phyloP scores from a whole-genome alignment of 352 stramenopile species.

The Globisporangium polare region DNA sequence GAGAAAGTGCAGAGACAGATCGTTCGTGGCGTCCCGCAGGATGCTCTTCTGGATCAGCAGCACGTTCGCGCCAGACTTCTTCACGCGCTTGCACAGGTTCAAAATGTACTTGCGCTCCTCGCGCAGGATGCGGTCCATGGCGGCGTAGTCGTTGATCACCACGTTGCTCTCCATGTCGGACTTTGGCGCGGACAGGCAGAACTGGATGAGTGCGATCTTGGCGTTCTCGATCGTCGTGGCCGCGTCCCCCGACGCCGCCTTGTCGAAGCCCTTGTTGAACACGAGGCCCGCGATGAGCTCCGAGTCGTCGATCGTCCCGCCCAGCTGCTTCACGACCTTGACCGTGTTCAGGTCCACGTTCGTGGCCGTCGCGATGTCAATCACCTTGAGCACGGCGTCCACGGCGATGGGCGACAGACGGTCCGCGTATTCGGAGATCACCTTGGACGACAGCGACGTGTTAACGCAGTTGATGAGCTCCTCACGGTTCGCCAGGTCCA shows the following conservation, averaged over 20 bases:
- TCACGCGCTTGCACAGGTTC: slow-evolving; percentile 96
- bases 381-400: slow-evolving; percentile 96
- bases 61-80: slow-evolving; percentile 98
- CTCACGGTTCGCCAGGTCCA: slow-evolving; percentile 93
- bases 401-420: slow-evolving; percentile 97
- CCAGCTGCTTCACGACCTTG: slow-evolving; percentile 97
- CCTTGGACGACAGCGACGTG: slow-evolving; percentile 98
- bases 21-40: slow-evolving; percentile 98
- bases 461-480: slow-evolving; percentile 97
- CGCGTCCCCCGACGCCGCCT: slow-evolving; percentile 49
- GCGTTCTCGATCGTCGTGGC: slow-evolving; percentile 94
- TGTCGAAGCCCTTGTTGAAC: slow-evolving; percentile 95
- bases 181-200: slow-evolving; percentile 98
- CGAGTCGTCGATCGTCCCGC: slow-evolving; percentile 99
- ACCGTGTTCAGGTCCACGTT: slow-evolving; percentile 98
- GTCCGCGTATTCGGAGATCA: slow-evolving; percentile 97
- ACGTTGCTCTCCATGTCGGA: slow-evolving; percentile 99
- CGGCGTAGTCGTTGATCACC: slow-evolving; percentile 99
- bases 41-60: slow-evolving; percentile 99
- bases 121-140: slow-evolving; percentile 98
- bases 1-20: slow-evolving; percentile 98
- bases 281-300: slow-evolving; percentile 97
- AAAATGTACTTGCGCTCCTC: slow-evolving; percentile 99
- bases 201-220: slow-evolving; percentile 99
- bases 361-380: slow-evolving; percentile 89